phyloP scores from a whole-genome alignment of 208 protist genomes.

The Acanthamoeba castellanii region DNA sequence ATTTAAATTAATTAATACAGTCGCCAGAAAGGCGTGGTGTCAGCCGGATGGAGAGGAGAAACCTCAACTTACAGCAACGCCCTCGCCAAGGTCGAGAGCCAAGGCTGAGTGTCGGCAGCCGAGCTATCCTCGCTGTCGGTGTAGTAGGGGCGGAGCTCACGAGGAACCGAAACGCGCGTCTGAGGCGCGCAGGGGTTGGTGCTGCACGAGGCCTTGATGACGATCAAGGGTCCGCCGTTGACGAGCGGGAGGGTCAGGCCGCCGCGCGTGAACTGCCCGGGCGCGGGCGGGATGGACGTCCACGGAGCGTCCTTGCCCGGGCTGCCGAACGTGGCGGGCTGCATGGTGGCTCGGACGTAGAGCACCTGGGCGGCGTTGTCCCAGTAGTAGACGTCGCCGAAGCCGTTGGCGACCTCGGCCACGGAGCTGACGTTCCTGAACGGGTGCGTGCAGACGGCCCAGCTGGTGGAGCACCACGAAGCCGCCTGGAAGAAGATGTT shows the following conservation, averaged over 20 bases:
- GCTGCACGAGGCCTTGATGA: neutral
- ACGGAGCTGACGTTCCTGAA: slow-evolving; percentile 3
- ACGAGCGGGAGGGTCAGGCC: neutral
- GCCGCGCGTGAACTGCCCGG: neutral
- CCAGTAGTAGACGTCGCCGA: slow-evolving; percentile 55
- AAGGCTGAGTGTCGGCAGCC: neutral
- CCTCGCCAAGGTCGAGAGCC: neutral
- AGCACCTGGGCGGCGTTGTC: slow-evolving; percentile 6
- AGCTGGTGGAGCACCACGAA: neutral
- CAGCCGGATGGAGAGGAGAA: too few species aligned
- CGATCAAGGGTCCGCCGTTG: neutral
- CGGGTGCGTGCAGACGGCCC: slow-evolving; percentile 7
- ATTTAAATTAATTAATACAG: too few species aligned
- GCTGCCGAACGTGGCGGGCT: neutral
- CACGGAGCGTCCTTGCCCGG: neutral
- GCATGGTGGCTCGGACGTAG: slow-evolving; percentile 46
- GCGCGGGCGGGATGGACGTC: slow-evolving; percentile 4
- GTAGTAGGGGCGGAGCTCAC: neutral
- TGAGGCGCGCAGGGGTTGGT: neutral
- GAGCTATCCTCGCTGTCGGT: neutral
- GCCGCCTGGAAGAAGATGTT: slow-evolving; percentile 9
- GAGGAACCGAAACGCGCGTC: neutral
- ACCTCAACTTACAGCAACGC: neutral
- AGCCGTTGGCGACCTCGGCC: neutral
- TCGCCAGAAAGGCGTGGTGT: too few species aligned